Evolutionary conservation across 1,284 basidiomycete species (phyloP).

Genomic region (Cryptococcus sp.): DNA sequence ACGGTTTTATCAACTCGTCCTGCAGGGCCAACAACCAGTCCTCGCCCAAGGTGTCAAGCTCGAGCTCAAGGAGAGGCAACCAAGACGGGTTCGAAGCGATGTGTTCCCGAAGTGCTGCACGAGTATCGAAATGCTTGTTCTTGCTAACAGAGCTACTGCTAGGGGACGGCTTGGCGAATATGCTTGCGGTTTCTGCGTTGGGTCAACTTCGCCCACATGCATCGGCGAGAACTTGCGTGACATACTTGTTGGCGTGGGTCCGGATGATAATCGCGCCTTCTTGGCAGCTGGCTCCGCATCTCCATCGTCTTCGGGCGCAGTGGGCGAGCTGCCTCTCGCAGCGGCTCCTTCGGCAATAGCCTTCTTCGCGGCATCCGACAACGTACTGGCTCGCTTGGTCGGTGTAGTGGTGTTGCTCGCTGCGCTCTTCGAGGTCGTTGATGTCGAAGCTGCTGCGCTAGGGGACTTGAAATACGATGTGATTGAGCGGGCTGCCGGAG

Average conservation of each 20-base stretch:
- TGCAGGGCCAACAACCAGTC: conserved; percentile 55
- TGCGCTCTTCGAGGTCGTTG: neutral
- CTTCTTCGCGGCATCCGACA: conserved; percentile 30
- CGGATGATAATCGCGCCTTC: conserved; percentile 7
- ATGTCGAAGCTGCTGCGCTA: neutral
- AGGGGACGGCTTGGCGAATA: conserved; percentile 1
- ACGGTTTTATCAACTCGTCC: conserved; percentile 51
- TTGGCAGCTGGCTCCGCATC: conserved; percentile 13
- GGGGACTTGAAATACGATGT: conserved; percentile 32
- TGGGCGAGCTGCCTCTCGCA: neutral
- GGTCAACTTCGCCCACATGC: neutral
- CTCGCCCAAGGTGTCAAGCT: conserved; percentile 52
- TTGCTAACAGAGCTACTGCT: neutral
- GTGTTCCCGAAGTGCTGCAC: conserved; percentile 33
- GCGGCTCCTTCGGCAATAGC: conserved; percentile 27
- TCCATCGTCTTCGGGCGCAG: neutral
- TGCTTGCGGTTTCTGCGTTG: neutral
- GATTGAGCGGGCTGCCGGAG: conserved; percentile 20
- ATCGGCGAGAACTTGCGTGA: neutral
- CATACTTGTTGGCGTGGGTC: conserved; percentile 5
- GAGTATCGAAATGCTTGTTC: conserved; percentile 4
- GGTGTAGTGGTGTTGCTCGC: conserved; percentile 5
- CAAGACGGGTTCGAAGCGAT: conserved; percentile 28
- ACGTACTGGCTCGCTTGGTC: conserved; percentile 6
- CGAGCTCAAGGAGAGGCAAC: conserved; percentile 40